A percentile compares a stretch with the other conserved stretches of the same genome.
These are phyloP conservation scores for Bretschneidera sinensis DNA, from an alignment of 345 rosid species.

Conservation along the genomic window DNA sequence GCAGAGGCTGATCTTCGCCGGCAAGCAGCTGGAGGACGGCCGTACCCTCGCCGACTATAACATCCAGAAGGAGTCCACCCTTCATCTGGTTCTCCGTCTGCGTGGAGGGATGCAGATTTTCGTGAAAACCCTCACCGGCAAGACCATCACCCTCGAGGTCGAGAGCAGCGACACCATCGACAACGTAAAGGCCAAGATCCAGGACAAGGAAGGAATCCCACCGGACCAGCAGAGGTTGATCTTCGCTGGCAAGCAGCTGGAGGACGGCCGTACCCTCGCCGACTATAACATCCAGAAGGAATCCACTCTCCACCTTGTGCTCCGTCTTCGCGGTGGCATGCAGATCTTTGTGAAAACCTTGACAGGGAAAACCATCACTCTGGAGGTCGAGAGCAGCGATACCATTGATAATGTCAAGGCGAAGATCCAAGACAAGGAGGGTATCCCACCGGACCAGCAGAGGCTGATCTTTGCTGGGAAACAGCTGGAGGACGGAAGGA, in stretches of 20 bases:
- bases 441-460: conserved; percentile 46
- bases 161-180: conserved; percentile 42
- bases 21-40: conserved; percentile 29
- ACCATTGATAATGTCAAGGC: conserved; percentile 44
- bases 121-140: conserved; percentile 37
- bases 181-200: conserved; percentile 40
- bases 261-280: conserved; percentile 39
- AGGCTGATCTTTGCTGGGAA: conserved; percentile 41
- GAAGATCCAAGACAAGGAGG: conserved; percentile 45
- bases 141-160: conserved; percentile 37
- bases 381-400: conserved; percentile 40
- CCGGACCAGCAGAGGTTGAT: conserved; percentile 44
- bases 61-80: conserved; percentile 33
- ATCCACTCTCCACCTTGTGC: conserved; percentile 26
- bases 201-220: conserved; percentile 42
- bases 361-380: conserved; percentile 37
- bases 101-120: conserved; percentile 46
- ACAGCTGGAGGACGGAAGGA: conserved; percentile 31
- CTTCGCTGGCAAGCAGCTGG: conserved; percentile 41
- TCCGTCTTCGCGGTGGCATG: conserved; percentile 40
- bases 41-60: conserved; percentile 28
- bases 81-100: conserved; percentile 22
- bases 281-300: conserved; percentile 48
- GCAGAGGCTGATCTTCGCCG: conserved; percentile 30
- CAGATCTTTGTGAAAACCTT: conserved; percentile 40